Evolutionary conservation across 805 yeast genomes (phyloP).

Genomic region (Kuraishia ogatae): DNA sequence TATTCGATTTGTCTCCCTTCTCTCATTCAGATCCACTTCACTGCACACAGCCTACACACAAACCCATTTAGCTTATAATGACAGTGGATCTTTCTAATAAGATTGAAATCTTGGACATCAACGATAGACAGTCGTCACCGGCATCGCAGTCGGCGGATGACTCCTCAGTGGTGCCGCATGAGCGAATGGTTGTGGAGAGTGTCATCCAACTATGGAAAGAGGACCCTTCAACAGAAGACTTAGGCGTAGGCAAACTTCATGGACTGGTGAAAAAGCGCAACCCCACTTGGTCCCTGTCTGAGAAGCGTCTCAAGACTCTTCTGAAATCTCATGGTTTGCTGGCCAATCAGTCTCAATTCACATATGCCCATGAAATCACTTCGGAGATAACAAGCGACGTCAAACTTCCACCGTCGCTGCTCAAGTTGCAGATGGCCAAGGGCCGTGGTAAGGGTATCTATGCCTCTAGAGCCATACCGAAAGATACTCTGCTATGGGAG

Average conservation of each 20-base stretch:
- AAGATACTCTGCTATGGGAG: conserved; percentile 43
- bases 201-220: conserved; percentile 61
- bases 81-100: background rate
- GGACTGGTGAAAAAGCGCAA: conserved; percentile 39
- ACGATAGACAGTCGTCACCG: conserved; percentile 12
- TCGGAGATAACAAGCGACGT: conserved; percentile 40
- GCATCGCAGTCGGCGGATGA: conserved; percentile 9
- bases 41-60: too few relatives aligned
- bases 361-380: conserved; percentile 45
- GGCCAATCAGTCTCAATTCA: conserved; percentile 31
- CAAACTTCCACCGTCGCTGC: conserved; percentile 20
- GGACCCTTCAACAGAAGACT: conserved; percentile 52
- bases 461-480: conserved; percentile 35
- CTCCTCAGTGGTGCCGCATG: conserved; percentile 20
- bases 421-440: conserved; percentile 35
- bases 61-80: background rate
- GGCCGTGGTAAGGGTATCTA: conserved; percentile 55
- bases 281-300: conserved; percentile 56
- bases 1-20: background rate
- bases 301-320: conserved; percentile 43
- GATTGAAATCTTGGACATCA: conserved; percentile 20
- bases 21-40: too few relatives aligned
- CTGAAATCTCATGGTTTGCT: conserved; percentile 50
- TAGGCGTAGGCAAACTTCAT: conserved; percentile 47
- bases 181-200: conserved; percentile 48